phyloP scores from a whole-genome alignment of 805 yeast genomes.

The Kurtzmaniella cleridarum region DNA sequence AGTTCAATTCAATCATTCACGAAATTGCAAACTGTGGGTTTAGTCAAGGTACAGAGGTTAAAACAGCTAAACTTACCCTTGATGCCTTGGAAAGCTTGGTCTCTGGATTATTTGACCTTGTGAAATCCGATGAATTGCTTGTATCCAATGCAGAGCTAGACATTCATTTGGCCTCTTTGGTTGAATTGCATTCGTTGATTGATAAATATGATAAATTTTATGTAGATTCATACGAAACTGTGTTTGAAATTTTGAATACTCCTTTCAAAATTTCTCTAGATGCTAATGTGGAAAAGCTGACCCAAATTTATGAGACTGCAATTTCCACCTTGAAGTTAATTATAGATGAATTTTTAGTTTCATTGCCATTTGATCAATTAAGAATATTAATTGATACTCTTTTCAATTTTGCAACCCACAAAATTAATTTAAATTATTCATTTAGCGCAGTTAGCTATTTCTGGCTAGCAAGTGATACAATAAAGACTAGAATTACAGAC shows the following conservation, averaged over 20 bases:
- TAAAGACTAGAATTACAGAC: conserved; percentile 17
- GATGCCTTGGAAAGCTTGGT: conserved; percentile 45
- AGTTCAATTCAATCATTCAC: conserved; percentile 48
- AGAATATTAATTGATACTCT: conserved; percentile 66
- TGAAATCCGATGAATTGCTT: conserved; percentile 36
- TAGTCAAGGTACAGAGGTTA: conserved; percentile 6
- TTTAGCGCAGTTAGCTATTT: conserved; percentile 88
- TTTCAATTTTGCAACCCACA: conserved; percentile 65
- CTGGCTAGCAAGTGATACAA: conserved; percentile 84
- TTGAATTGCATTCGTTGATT: conserved; percentile 64
- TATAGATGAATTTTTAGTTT: conserved; percentile 75
- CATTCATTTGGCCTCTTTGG: conserved; percentile 55
- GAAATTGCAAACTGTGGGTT: conserved; percentile 39
- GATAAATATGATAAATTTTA: conserved; percentile 68
- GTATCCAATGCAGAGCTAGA: conserved; percentile 60
- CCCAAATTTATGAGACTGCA: conserved; percentile 55
- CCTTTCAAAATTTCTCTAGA: conserved; percentile 41
- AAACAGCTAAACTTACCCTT: conserved; percentile 14
- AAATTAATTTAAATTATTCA: conserved; percentile 74
- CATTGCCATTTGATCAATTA: conserved; percentile 63
- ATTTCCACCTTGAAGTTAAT: conserved; percentile 81
- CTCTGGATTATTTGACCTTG: conserved; percentile 32
- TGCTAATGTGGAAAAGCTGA: conserved; percentile 40
- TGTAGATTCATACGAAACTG: conserved; percentile 64
- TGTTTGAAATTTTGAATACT: conserved; percentile 55